Base-by-base conservation (phyloP, 768 basidiomycete species). In the Agaricus subrufescens region DNA sequence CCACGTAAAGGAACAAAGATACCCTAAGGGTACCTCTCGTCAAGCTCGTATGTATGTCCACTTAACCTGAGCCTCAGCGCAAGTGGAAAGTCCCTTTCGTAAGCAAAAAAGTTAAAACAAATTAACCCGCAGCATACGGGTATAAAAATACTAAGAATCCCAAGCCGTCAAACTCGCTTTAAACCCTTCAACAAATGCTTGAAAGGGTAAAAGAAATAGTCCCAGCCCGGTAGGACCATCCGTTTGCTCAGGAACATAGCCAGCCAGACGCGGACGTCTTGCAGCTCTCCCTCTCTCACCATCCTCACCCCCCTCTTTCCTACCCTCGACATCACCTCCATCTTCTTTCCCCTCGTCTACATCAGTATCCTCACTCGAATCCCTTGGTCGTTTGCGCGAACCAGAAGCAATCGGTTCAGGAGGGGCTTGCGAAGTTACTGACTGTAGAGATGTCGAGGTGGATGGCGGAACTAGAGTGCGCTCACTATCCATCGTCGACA, bases 181-280 rank as follows among this genome's bases (percentile, higher is more conserved):
- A 71, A 89, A 87, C 19, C 86, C 86, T 59, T 80, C 78, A 53
- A 84, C 73, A 65, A 89, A 87, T 5, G 82, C 80, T 63, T 79
- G 77, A 68, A 87, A 73, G 4, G 86, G 86, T 40, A 80, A 71
- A 67, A 81, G 69, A 62, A 87, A 74, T 86, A 83, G 86, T 34
- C 80, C 80, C 52, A 83, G 63, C 34, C 76, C 60, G 44, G 72
- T 71, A n/a, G 80, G 77, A 5, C 73, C 65, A 29, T 82, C 79
- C 58, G 65, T 71, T 57, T 70, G 65, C 3, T 81, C 74, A 0
- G 75, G 71, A 43, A 67, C 64, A 66, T 81, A 80, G 0, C 64
- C 67, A 50, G 76, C 78, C 31, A 67, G 80, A 37, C 86, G 77
- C 12, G 77, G 72, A n/a, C 86, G 83, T 53, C 76, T 80, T 27